Percentiles rank a stretch among this genome's conserved stretches.
Conservation (phyloP, 164 flowering plant species). For the Piper longum region DNA sequence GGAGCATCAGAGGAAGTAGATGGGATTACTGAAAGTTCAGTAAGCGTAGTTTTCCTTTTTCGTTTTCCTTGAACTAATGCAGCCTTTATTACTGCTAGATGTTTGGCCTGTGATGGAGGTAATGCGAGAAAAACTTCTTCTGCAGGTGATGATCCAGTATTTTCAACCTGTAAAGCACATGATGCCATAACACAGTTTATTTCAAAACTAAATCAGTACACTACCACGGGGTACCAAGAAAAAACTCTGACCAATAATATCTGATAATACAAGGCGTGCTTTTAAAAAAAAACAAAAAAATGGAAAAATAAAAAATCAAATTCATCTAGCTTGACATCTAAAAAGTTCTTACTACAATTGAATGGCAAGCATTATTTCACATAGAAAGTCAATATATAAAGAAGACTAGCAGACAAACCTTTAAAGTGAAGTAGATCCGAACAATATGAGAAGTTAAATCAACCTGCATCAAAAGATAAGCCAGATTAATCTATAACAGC, state of each 20-base stretch:
- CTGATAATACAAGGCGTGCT: not conserved
- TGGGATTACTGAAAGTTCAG: slow-evolving; percentile 59
- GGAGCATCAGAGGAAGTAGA: slow-evolving; percentile 47
- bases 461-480: slow-evolving; percentile 43
- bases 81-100: slow-evolving; percentile 58
- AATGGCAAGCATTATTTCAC: too few relatives aligned
- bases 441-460: slow-evolving; percentile 79
- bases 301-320: not conserved
- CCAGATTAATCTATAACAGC: not conserved
- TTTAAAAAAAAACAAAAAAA: not conserved
- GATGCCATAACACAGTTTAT: not conserved
- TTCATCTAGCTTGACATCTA: not conserved
- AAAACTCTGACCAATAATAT: too few relatives aligned
- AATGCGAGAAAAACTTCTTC: slow-evolving; percentile 76
- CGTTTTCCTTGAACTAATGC: slow-evolving; percentile 44
- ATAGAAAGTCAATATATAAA: not conserved
- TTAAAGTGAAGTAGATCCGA: slow-evolving; percentile 60
- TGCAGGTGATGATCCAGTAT: slow-evolving; percentile 45
- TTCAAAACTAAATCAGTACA: not conserved
- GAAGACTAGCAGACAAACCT: slow-evolving; percentile 34
- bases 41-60: slow-evolving; percentile 48
- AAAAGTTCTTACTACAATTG: too few relatives aligned
- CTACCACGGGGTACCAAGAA: not conserved
- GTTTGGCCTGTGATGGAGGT: slow-evolving; percentile 55
- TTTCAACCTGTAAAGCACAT: slow-evolving; percentile 51